Conservation (phyloP, 2,329 filamentous ascomycete species). For the Phialophora tarda region DNA sequence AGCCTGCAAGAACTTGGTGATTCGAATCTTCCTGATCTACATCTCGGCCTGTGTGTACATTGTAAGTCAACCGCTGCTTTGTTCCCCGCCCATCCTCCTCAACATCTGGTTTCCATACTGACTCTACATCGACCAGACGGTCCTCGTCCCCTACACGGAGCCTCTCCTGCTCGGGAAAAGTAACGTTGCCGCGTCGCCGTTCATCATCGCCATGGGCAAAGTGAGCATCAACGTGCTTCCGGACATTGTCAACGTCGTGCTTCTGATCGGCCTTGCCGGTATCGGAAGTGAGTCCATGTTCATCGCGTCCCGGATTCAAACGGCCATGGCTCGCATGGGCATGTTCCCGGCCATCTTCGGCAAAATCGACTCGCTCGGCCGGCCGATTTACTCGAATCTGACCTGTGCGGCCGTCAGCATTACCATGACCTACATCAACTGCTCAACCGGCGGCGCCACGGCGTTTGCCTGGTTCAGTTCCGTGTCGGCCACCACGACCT, state of each 20-base stretch:
- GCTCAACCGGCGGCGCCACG: slow-evolving; percentile 47
- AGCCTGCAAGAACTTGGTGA: slow-evolving; percentile 91
- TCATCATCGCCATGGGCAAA: slow-evolving; percentile 88
- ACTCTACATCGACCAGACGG: slow-evolving; percentile 52
- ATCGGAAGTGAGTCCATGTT: slow-evolving; percentile 89
- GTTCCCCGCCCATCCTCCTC: too few species aligned
- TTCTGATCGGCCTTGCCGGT: slow-evolving; percentile 76
- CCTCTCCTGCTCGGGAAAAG: slow-evolving; percentile 65
- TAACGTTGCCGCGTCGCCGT: slow-evolving; percentile 79
- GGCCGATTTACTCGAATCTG: slow-evolving; percentile 59
- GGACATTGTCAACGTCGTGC: slow-evolving; percentile 90
- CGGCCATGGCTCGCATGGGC: slow-evolving; percentile 83
- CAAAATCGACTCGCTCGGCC: slow-evolving; percentile 82
- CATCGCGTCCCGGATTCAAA: slow-evolving; percentile 88
- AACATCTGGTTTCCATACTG: too few species aligned
- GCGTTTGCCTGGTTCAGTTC: slow-evolving; percentile 78
- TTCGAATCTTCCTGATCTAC: slow-evolving; percentile 91
- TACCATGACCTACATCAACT: slow-evolving; percentile 8
- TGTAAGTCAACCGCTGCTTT: not conserved
- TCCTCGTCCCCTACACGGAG: slow-evolving; percentile 74
- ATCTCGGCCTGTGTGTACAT: slow-evolving; percentile 80
- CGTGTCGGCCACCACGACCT: slow-evolving; percentile 71
- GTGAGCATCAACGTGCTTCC: slow-evolving; percentile 81
- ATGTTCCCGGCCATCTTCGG: slow-evolving; percentile 70
- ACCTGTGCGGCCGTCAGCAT: not conserved